A percentile compares a stretch with the other conserved stretches of the same genome.
Evolutionary conservation across 306 rosid genomes (phyloP).

Genomic region (Rosa rugosa): DNA sequence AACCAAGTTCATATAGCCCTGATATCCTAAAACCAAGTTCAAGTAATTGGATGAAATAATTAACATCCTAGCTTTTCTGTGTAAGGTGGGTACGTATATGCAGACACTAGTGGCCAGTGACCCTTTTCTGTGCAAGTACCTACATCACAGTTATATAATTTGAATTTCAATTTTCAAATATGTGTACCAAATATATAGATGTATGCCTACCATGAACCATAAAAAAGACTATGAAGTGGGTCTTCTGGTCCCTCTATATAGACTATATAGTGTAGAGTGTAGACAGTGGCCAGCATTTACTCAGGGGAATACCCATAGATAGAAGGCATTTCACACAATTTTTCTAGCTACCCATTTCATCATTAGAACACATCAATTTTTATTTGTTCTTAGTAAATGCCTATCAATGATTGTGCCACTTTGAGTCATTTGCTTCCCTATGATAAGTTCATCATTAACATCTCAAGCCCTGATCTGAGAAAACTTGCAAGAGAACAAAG

Average conservation of each 20-base stretch:
- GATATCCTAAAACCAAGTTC: not conserved
- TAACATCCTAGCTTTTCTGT: not conserved
- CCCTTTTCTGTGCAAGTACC: conserved; percentile 2
- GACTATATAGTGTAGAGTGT: not conserved
- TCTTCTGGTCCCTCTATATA: conserved; percentile 5
- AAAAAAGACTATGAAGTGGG: not conserved
- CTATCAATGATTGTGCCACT: not conserved
- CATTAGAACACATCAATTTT: not conserved
- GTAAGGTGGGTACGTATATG: not conserved
- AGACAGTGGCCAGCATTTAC: not conserved
- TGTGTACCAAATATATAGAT: not conserved
- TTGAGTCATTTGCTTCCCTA: not conserved
- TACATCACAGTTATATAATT: not conserved
- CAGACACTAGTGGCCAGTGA: not conserved
- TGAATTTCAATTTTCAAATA: conserved; percentile 3
- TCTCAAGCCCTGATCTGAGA: not conserved
- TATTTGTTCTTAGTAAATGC: not conserved
- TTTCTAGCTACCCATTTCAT: not conserved
- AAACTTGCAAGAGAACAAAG: not conserved
- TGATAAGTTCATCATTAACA: not conserved
- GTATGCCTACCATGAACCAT: not conserved
- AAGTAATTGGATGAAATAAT: not conserved
- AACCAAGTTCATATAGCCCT: not conserved
- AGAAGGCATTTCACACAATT: not conserved
- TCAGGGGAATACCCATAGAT: not conserved